Evolutionary conservation across 331 rosid species (phyloP).

Genomic region (Rhamnella rubrinervis): DNA sequence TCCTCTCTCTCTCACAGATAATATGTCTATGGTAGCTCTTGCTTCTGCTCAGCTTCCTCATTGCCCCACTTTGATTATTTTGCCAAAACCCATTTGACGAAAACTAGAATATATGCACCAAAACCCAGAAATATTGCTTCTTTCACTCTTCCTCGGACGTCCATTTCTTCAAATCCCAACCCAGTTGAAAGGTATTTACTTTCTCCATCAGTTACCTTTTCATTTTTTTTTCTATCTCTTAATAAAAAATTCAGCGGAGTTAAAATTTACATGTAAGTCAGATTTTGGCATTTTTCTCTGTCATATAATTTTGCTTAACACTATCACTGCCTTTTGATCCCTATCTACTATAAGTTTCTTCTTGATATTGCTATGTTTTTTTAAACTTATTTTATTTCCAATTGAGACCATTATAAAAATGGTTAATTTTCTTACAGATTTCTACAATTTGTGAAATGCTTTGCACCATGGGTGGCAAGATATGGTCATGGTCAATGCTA

Average conservation of each 20-base stretch:
- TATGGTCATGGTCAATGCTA: too few species aligned
- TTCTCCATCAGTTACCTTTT: neutral
- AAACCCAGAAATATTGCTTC: conserved; percentile 1
- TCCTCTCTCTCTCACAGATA: neutral
- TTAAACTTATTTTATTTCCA: too few species aligned
- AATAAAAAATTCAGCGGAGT: neutral
- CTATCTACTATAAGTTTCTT: too few species aligned
- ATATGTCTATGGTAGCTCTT: conserved; percentile 20
- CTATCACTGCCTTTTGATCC: too few species aligned
- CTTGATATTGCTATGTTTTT: too few species aligned
- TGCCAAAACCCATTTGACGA: conserved; percentile 12
- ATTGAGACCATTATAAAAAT: neutral
- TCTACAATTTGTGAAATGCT: too few species aligned
- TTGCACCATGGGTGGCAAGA: too few species aligned
- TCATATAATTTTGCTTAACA: too few species aligned
- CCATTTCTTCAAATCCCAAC: conserved; percentile 10
- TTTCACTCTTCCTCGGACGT: conserved; percentile 6
- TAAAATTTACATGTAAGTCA: too few species aligned
- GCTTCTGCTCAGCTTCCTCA: conserved; percentile 30
- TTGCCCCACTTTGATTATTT: conserved; percentile 8
- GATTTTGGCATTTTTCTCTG: too few species aligned
- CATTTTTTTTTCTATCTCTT: neutral
- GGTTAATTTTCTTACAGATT: neutral
- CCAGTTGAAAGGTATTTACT: conserved; percentile 8
- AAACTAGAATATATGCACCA: conserved; percentile 4